Evolutionary conservation across 352 stramenopile species (phyloP), one percentile per base, ranked within the genome.

Genomic region (Thalassiosira hispida): DNA sequence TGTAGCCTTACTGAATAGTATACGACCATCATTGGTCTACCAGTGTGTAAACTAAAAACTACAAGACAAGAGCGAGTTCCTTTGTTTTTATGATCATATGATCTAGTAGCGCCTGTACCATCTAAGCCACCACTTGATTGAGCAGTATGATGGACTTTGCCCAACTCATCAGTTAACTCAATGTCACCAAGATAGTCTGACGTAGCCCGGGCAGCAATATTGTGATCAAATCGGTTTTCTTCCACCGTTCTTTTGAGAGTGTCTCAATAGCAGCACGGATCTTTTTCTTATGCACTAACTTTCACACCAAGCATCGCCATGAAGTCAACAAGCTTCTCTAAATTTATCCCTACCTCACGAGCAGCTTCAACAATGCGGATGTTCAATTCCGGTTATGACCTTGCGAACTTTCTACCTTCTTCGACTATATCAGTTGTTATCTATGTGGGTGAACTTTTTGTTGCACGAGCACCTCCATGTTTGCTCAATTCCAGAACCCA

Each of bases 1-100:
- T n/a, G n/a, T n/a, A n/a, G n/a, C n/a, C 40, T 18, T 49, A 49
- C 40, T 4, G 40, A 49, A 18, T 49, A 4, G 16, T 49, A 49
- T 49, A 22, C 27, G 8, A 33, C 52, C 14, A 40, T 23, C 2
- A 61, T 61, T 40, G 23, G 27, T 61, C 16, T 42, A 11, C 6
- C 9, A 4, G 52, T 61, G 5, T 42, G 27, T 20, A 42, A 8
- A 40, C 52, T 61, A 33, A 42, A 61, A 61, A 61, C 27, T 40
- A 61, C 27, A 38, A 61, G 22, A 22, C 3, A 11, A n/a, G 52
- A n/a, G 25, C 20, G 16, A 14, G 12, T 64, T 25, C 55, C 33
- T 31, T 64, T 64, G 1, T 25, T 64, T 38, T 38, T 46, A 64
- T 64, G 55, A 7, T 29, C 40, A 31, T 64, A 64, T 14, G 55